Percentiles rank a stretch among this genome's conserved stretches.
Evolutionary conservation across 2,329 filamentous ascomycete species (phyloP).

Genomic region (Rachicladosporium sp.): DNA sequence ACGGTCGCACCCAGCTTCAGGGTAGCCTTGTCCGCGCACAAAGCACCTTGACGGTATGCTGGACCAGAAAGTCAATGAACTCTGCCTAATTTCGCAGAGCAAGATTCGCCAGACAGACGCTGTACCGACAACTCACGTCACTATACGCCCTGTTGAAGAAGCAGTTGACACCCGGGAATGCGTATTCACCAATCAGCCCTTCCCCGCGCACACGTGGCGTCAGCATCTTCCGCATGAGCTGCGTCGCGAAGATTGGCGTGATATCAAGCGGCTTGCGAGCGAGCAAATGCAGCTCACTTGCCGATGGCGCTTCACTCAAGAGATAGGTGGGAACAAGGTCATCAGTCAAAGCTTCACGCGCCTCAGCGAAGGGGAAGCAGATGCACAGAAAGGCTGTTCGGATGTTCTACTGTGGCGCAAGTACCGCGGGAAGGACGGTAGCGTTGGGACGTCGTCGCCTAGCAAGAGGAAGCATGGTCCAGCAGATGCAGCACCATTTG

Average conservation of each 20-base stretch:
- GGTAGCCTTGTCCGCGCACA: constrained; percentile 26
- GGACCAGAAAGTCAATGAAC: constrained; percentile 28
- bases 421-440: not conserved
- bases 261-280: not conserved
- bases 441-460: not conserved
- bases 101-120: constrained; percentile 8
- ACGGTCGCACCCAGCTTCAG: constrained; percentile 20
- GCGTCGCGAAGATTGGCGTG: not conserved
- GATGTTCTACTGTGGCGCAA: not conserved
- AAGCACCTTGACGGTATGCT: constrained; percentile 25
- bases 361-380: not conserved
- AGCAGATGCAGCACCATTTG: not conserved
- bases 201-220: constrained; percentile 10
- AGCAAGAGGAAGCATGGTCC: not conserved
- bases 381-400: not conserved
- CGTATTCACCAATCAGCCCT: constrained; percentile 43
- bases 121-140: not conserved
- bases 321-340: not conserved
- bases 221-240: not conserved
- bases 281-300: constrained; percentile 31
- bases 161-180: constrained; percentile 14
- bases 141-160: constrained; percentile 9
- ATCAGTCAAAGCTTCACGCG: not conserved
- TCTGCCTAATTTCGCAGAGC: constrained; percentile 27
- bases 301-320: constrained; percentile 36